These are phyloP conservation scores for Penicillium sp. DNA, from an alignment of 2,329 filamentous ascomycete species.

Conservation along the genomic window DNA sequence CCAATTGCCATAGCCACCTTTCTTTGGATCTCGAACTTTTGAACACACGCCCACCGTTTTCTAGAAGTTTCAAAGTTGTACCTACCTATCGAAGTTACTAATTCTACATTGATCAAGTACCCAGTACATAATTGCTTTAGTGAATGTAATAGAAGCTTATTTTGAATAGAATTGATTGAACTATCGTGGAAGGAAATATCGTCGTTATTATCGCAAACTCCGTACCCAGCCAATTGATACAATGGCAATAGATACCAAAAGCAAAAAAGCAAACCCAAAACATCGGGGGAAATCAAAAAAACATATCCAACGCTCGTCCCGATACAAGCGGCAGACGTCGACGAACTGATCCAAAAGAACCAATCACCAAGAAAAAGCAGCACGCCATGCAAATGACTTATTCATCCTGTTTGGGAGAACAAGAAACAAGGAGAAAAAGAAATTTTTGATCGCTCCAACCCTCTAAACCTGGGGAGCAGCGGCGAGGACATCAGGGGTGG, in stretches of 20 bases:
- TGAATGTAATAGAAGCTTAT: no score
- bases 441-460: conserved; percentile 19
- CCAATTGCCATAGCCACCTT: no score
- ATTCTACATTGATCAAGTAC: no score
- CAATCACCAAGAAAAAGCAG: conserved; percentile 23
- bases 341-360: conserved; percentile 12
- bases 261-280: conserved; percentile 11
- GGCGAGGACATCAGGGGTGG: conserved; percentile 71
- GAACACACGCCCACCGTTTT: no score
- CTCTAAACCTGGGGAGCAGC: conserved; percentile 40
- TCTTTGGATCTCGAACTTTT: no score
- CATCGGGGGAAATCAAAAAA: conserved; percentile 17
- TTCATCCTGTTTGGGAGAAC: conserved; percentile 19
- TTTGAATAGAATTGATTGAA: conserved; percentile 18
- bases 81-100: no score
- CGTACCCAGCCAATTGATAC: conserved; percentile 12
- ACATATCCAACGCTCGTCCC: conserved; percentile 21
- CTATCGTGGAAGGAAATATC: conserved; percentile 16
- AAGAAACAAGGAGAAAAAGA: conserved; percentile 23
- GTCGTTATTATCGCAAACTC: conserved; percentile 13
- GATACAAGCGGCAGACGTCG: conserved; percentile 19
- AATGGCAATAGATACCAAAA: conserved; percentile 13
- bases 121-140: no score
- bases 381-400: conserved; percentile 35
- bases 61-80: no score